These are phyloP conservation scores for sunflower (Helianthus annuus) DNA, from an alignment of 129 eudicot genomes.

Conservation along the genomic window DNA sequence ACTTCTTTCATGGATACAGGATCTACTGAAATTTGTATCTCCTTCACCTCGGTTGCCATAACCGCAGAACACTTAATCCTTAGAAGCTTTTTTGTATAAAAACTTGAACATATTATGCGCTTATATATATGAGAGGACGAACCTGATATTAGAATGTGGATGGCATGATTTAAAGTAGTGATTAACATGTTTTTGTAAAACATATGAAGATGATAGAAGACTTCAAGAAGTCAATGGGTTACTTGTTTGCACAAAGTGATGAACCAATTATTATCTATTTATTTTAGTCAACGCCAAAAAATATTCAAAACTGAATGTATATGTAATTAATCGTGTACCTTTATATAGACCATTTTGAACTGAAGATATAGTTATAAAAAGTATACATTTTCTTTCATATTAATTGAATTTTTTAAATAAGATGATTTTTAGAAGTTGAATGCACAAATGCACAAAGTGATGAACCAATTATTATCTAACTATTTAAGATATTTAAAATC, in stretches of 20 bases:
- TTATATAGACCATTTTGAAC: no score
- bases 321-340: no score
- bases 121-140: not conserved
- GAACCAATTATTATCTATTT: not conserved
- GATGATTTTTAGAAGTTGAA: no score
- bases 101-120: not conserved
- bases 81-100: not conserved
- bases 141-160: not conserved
- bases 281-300: no score
- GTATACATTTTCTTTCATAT: no score
- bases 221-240: not conserved
- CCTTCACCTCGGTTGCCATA: conserved; percentile 34
- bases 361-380: no score
- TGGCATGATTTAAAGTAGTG: not conserved
- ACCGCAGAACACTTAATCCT: not conserved
- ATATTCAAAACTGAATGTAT: no score
- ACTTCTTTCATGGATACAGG: conserved; percentile 64
- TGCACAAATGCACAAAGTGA: no score
- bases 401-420: no score
- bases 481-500: no score
- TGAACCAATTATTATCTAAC: no score
- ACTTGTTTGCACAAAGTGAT: not conserved
- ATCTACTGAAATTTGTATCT: conserved; percentile 72
- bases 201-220: not conserved
- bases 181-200: not conserved